Evolutionary conservation across 352 stramenopile genomes (phyloP), one percentile per base, ranked within the genome.

Genomic region (Globisporangium viniferum): DNA sequence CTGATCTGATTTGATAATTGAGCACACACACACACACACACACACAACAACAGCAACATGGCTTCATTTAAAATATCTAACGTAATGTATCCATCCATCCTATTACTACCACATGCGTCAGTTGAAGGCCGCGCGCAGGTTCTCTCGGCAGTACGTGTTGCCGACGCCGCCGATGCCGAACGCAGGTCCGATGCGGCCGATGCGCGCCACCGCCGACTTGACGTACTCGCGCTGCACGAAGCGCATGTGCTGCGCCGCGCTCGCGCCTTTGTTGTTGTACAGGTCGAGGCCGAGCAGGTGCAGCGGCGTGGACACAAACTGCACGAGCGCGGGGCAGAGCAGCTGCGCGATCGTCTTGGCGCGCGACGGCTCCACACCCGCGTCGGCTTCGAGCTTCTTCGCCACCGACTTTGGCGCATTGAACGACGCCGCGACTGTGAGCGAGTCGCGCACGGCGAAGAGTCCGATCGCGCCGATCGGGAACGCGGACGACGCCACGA

Each of bases 131-230:
- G 65, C 69, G 18, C 80, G 80, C 35, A 92, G 69, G 2, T 65
- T 62, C 44, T 88, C 75, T 44, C 84, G 81, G 66, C 82, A 89
- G 75, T 81, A 86, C 24, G 66, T 81, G 77, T 97, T 97, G 63
- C 90, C 89, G 46, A 97, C 84, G 33, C 91, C 91, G 4, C 91
- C 91, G 62, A 97, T 88, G 20, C 91, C 91, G 66, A 97, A 97
- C 6, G 91, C 91, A 48, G 91, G 91, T 22, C 88, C 89, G 56
- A 97, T 97, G 49, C 91, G 90, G 1, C 75, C 86, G 41, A 97
- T 91, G 44, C 91, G 86, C 24, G 91, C 91, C 9, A 86, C 35
- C 1, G 89, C 89, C 6, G 90, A 97, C 71, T 93, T 94, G 66
- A 91, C 4, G 69, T 97, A 97, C 72, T 96, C 89, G 36, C 84